These are phyloP conservation scores for Hyaloperonospora arabidopsidis DNA, from an alignment of 352 stramenopile species.

Conservation along the genomic window DNA sequence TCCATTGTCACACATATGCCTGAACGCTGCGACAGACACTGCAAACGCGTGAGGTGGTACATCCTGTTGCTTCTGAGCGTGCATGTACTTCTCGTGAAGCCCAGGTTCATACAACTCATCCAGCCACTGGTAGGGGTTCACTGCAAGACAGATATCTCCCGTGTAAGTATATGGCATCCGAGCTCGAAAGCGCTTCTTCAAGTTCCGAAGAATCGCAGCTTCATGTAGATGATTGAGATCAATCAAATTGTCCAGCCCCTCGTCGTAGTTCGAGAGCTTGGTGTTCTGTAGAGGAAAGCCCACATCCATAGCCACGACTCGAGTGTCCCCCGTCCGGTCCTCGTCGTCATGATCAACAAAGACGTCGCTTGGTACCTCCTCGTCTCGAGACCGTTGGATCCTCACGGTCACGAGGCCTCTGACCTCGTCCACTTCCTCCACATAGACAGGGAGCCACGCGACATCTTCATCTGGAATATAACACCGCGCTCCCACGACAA, in stretches of 20 bases:
- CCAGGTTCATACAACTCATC: slow-evolving; percentile 68
- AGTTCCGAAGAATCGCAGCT: slow-evolving; percentile 86
- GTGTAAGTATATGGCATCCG: slow-evolving; percentile 92
- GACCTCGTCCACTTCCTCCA: slow-evolving; percentile 52
- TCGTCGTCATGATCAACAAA: slow-evolving; percentile 18
- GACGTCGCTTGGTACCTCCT: slow-evolving; percentile 26
- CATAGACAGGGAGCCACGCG: slow-evolving; percentile 66
- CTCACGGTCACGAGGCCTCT: slow-evolving; percentile 36
- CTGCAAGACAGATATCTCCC: slow-evolving; percentile 93
- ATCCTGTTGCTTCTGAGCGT: slow-evolving; percentile 30
- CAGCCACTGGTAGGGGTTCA: slow-evolving; percentile 93
- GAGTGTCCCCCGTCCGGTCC: slow-evolving; percentile 17
- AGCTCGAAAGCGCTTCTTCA: slow-evolving; percentile 69
- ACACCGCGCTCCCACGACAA: slow-evolving; percentile 56
- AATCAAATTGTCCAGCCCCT: slow-evolving; percentile 71
- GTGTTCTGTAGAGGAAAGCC: slow-evolving; percentile 66
- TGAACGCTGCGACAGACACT: slow-evolving; percentile 58
- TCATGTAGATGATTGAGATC: slow-evolving; percentile 84
- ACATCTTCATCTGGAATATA: slow-evolving; percentile 61
- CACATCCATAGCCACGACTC: slow-evolving; percentile 31
- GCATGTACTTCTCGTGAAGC: slow-evolving; percentile 60
- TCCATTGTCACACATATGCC: slow-evolving; percentile 43
- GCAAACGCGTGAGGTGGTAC: slow-evolving; percentile 69
- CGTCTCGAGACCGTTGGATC: slow-evolving; percentile 23
- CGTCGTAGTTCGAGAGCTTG: slow-evolving; percentile 12